A percentile compares a stretch with the other conserved stretches of the same genome.
Evolutionary conservation across 352 stramenopile species (phyloP).

Genomic region (Phytophthora fragariaefolia): DNA sequence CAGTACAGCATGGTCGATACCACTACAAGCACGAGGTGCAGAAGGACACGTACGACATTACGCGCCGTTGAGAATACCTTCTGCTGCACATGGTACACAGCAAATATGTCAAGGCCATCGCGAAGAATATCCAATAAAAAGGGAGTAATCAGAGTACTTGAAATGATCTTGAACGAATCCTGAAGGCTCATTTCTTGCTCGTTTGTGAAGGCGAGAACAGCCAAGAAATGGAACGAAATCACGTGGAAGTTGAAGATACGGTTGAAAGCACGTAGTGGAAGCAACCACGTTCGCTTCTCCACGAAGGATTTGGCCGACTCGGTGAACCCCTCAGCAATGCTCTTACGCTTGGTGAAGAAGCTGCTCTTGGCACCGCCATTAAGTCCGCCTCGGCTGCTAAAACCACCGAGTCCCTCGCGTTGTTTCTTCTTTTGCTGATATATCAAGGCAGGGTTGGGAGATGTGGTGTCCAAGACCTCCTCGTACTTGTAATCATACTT

Average conservation of each 20-base stretch:
- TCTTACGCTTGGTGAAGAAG: slow-evolving; percentile 67
- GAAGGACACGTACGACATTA: slow-evolving; percentile 86
- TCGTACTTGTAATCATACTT: slow-evolving; percentile 94
- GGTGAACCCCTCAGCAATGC: slow-evolving; percentile 90
- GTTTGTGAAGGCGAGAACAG: slow-evolving; percentile 90
- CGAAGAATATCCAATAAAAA: slow-evolving; percentile 89
- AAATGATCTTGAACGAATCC: slow-evolving; percentile 87
- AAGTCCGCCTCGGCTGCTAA: slow-evolving; percentile 36
- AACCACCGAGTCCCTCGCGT: slow-evolving; percentile 41
- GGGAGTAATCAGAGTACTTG: slow-evolving; percentile 93
- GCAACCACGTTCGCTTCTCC: slow-evolving; percentile 97
- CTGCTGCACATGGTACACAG: slow-evolving; percentile 68
- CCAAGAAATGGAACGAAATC: slow-evolving; percentile 96
- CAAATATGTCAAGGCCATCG: slow-evolving; percentile 93
- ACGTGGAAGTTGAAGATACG: slow-evolving; percentile 98
- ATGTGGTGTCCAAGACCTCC: slow-evolving; percentile 78
- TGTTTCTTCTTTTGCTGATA: slow-evolving; percentile 65
- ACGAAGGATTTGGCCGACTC: slow-evolving; percentile 97
- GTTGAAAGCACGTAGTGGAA: slow-evolving; percentile 94
- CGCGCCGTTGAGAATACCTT: slow-evolving; percentile 73
- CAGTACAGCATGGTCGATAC: slow-evolving; percentile 81
- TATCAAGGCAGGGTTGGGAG: slow-evolving; percentile 60
- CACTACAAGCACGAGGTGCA: slow-evolving; percentile 69
- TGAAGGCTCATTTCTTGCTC: slow-evolving; percentile 92
- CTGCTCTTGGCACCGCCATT: slow-evolving; percentile 28